A percentile compares a stretch with the other conserved stretches of the same genome.
phyloP scores from a whole-genome alignment of 2,329 filamentous ascomycete genomes.

The Verticillium nubilum region DNA sequence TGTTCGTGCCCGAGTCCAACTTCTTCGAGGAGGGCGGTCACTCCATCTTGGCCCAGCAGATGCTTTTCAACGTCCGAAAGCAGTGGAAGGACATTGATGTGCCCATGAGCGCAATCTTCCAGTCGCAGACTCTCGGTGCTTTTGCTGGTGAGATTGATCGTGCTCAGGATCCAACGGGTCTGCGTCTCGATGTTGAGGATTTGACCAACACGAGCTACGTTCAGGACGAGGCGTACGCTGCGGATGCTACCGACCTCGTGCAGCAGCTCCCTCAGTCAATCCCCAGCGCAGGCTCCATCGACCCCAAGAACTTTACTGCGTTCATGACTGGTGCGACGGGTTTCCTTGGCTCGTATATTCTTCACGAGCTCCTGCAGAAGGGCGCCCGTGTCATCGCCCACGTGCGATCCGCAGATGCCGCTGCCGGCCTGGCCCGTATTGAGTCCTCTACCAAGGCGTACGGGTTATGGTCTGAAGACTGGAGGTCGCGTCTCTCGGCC shows the following conservation, averaged over 20 bases:
- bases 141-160: slow-evolving; percentile 48
- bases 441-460: slow-evolving; percentile 67
- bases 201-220: slow-evolving; percentile 1
- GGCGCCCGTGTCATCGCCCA: slow-evolving; percentile 64
- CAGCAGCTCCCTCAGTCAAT: slow-evolving; percentile 37
- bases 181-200: slow-evolving; percentile 28
- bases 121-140: slow-evolving; percentile 46
- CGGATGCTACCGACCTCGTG: slow-evolving; percentile 45
- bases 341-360: slow-evolving; percentile 78
- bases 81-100: slow-evolving; percentile 39
- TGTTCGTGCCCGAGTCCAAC: slow-evolving; percentile 29
- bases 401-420: slow-evolving; percentile 50
- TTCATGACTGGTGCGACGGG: slow-evolving; percentile 88
- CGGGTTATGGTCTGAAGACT: slow-evolving; percentile 69
- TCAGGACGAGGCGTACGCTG: slow-evolving; percentile 39
- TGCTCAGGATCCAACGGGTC: slow-evolving; percentile 17
- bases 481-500: slow-evolving; percentile 58
- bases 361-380: slow-evolving; percentile 67
- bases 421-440: slow-evolving; percentile 59
- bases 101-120: slow-evolving; percentile 66
- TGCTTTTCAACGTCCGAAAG: slow-evolving; percentile 63
- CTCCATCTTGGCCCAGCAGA: slow-evolving; percentile 55
- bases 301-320: slow-evolving; percentile 45
- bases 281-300: slow-evolving; percentile 18
- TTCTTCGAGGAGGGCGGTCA: slow-evolving; percentile 36